Evolutionary conservation across 2,329 filamentous ascomycete genomes (phyloP).

Genomic region (Beauveria rudraprayagi): DNA sequence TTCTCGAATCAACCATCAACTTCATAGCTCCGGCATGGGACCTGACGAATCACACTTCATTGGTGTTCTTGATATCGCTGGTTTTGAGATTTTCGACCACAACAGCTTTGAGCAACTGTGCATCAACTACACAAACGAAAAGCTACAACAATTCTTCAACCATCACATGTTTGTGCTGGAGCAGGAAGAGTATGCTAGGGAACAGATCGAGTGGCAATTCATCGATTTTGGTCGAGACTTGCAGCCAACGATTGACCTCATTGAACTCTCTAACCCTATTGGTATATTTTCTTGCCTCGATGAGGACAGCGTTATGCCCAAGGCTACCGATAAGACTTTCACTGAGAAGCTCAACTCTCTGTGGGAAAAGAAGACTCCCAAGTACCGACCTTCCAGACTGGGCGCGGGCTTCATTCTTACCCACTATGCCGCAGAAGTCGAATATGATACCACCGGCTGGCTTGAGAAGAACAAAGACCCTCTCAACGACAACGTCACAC

Average conservation of each 20-base stretch:
- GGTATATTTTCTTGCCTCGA: slow-evolving; percentile 98
- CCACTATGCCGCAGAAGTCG: slow-evolving; percentile 95
- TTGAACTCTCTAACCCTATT: slow-evolving; percentile 92
- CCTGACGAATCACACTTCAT: slow-evolving; percentile 92
- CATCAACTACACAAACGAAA: slow-evolving; percentile 99
- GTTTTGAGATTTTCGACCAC: slow-evolving; percentile 96
- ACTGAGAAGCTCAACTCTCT: slow-evolving; percentile 95
- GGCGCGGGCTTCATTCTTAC: slow-evolving; percentile 92
- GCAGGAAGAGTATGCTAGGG: slow-evolving; percentile 93
- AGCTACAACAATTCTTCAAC: slow-evolving; percentile 98
- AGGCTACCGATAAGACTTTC: slow-evolving; percentile 93
- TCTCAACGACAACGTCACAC: slow-evolving; percentile 91
- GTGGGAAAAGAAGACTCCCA: slow-evolving; percentile 92
- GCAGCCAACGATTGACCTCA: slow-evolving; percentile 95
- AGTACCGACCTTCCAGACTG: slow-evolving; percentile 82
- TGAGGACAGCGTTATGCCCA: slow-evolving; percentile 98
- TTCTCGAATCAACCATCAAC: slow-evolving; percentile 79
- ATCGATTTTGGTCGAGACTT: slow-evolving; percentile 97
- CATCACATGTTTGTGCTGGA: slow-evolving; percentile 99
- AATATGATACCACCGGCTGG: slow-evolving; percentile 93
- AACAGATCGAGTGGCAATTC: slow-evolving; percentile 99
- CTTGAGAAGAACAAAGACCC: slow-evolving; percentile 99
- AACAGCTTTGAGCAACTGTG: slow-evolving; percentile 99
- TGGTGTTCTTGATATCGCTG: slow-evolving; percentile 95
- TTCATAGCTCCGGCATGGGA: slow-evolving; percentile 77